Percentiles rank a stretch among this genome's conserved stretches.
These are phyloP conservation scores for Eragrostis nindensis DNA, from an alignment of 176 grass and related monocot species.

Conservation along the genomic window DNA sequence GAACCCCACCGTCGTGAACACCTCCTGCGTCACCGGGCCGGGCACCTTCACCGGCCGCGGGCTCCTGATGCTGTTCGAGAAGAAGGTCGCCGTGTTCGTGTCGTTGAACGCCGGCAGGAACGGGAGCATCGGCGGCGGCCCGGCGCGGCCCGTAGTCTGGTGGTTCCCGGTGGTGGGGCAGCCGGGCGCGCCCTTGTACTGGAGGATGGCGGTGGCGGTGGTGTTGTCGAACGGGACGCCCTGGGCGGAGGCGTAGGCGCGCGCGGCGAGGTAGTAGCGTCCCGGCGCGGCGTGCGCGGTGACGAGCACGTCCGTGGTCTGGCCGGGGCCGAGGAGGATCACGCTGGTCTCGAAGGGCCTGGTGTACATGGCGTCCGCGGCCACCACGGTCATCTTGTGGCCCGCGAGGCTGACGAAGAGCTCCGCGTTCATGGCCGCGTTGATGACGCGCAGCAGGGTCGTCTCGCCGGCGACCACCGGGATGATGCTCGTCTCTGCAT, in stretches of 20 bases:
- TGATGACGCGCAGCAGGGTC: conserved; percentile 76
- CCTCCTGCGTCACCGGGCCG: conserved; percentile 63
- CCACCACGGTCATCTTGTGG: conserved; percentile 88
- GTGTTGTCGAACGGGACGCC: conserved; percentile 80
- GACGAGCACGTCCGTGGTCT: conserved; percentile 93
- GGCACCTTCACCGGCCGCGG: conserved; percentile 61
- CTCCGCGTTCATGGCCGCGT: conserved; percentile 74
- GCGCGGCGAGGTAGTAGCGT: conserved; percentile 88
- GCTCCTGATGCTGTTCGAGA: conserved; percentile 66
- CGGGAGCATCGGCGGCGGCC: conserved; percentile 57
- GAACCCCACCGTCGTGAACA: conserved; percentile 74
- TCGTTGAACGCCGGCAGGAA: conserved; percentile 73
- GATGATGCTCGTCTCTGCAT: conserved; percentile 78
- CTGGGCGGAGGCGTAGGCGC: conserved; percentile 59
- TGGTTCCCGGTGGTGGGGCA: conserved; percentile 24
- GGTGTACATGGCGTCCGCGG: conserved; percentile 75
- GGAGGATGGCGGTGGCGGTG: conserved; percentile 81
- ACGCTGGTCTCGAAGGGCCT: conserved; percentile 72
- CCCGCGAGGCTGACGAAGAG: conserved; percentile 89
- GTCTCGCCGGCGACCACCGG: conserved; percentile 70
- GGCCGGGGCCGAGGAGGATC: conserved; percentile 73
- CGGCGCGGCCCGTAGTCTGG: conserved; percentile 27
- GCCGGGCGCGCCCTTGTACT: conserved; percentile 56
- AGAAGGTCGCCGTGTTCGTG: conserved; percentile 59
- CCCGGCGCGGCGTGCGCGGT: conserved; percentile 62